These are phyloP conservation scores for Fomitopsis pulvina DNA, from an alignment of 768 basidiomycete genomes.

Conservation along the genomic window DNA sequence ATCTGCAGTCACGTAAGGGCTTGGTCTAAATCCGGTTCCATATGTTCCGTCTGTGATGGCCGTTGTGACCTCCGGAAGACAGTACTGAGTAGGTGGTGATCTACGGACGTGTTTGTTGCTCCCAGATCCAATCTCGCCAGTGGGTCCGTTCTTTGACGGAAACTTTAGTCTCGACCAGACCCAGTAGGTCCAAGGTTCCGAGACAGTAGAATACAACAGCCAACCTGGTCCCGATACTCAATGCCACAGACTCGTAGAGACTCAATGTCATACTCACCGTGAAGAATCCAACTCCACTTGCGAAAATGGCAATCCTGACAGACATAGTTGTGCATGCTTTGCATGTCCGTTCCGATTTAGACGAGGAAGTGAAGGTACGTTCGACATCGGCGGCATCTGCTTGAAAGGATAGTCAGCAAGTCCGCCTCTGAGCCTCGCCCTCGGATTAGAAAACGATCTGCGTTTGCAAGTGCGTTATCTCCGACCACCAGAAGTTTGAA, in stretches of 20 bases:
- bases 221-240: constrained; percentile 41
- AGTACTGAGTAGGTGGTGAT: constrained; percentile 1
- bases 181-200: constrained; percentile 75
- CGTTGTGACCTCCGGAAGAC: not conserved
- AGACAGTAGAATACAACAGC: constrained; percentile 88
- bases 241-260: not conserved
- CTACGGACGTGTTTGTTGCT: constrained; percentile 62
- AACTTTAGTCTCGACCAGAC: constrained; percentile 38
- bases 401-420: too few relatives aligned
- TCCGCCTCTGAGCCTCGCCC: too few relatives aligned
- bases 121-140: constrained; percentile 89
- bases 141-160: constrained; percentile 44
- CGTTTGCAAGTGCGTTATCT: too few relatives aligned
- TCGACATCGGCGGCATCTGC: too few relatives aligned
- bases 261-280: constrained; percentile 48
- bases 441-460: too few relatives aligned
- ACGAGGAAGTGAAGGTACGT: not conserved
- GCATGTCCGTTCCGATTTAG: constrained; percentile 50
- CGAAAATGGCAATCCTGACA: constrained; percentile 62
- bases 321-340: constrained; percentile 59
- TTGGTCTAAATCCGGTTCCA: constrained; percentile 70
- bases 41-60: constrained; percentile 41
- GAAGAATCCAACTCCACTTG: constrained; percentile 69
- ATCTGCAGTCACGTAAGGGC: constrained; percentile 56
- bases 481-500: too few relatives aligned